These are phyloP conservation scores for Sclerotinia borealis DNA, from an alignment of 2,329 filamentous ascomycete genomes.

Conservation along the genomic window DNA sequence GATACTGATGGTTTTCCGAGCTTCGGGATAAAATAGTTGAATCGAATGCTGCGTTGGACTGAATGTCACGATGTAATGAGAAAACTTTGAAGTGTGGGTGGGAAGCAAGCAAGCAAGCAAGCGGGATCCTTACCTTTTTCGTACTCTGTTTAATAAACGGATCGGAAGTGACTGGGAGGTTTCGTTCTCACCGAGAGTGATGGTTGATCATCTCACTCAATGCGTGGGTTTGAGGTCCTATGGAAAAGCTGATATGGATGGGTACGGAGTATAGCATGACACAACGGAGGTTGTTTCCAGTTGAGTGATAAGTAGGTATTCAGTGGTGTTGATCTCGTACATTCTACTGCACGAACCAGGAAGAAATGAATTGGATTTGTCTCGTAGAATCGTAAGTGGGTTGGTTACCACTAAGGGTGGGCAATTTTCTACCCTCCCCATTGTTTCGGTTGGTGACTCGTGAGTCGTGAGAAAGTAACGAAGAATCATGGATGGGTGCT, in stretches of 20 bases:
- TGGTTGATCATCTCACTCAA: background rate
- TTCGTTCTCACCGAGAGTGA: constrained; percentile 6
- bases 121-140: background rate
- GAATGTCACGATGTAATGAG: constrained; percentile 1
- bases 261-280: background rate
- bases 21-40: background rate
- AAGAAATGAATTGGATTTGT: background rate
- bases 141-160: background rate
- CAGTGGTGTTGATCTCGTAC: background rate
- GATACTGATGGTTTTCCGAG: constrained; percentile 4
- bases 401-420: background rate
- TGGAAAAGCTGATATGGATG: background rate
- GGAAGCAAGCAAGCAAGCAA: background rate
- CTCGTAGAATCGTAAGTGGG: constrained; percentile 3
- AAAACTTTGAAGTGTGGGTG: no score
- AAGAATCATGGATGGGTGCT: background rate
- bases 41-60: background rate
- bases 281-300: background rate
- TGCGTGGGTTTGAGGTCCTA: background rate
- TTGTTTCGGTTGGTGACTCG: constrained; percentile 2
- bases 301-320: background rate
- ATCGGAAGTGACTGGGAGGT: background rate
- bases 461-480: background rate
- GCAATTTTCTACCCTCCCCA: background rate
- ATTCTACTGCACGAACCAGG: background rate